Evolutionary conservation across 352 stramenopile species (phyloP), one percentile per base, ranked within the genome.

Genomic region (Stephanocyclus meneghinianus): DNA sequence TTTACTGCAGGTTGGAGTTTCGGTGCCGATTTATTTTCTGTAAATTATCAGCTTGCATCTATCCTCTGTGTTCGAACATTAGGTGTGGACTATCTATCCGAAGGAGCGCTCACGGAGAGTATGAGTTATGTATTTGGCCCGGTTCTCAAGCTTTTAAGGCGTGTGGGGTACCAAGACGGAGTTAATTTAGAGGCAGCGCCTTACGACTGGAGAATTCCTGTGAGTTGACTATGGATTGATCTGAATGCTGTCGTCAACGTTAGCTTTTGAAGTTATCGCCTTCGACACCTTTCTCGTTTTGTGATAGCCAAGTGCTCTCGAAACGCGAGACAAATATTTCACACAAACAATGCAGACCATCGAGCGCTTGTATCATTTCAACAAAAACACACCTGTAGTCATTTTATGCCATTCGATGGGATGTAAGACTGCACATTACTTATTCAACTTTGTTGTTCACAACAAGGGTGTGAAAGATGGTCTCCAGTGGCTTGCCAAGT

Each of bases 311-410:
- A 50, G 9, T 11, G 72, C 51, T 15, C 69, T 92, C 30, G 74
- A 92, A 84, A 61, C 51, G 18, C 68, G 84, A 45, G 82, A 91
- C 60, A 44, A 76, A 48, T 92, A 91, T 59, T 92, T 92, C 66
- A 85, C 87, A 3, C 47, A 75, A 9, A 91, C 87, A 11, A 76
- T 92, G 26, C 56, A 74, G 26, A 65, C 50, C 11, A 75, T 91
- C 44, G 83, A 90, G 68, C 30, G 64, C 3, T 63, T 92, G 60
- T 84, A 86, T 45, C 32, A 72, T 60, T 56, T 61, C 15, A 87
- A 79, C 5, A 53, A 76, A 15, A 42, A 67, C 1, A 83, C 65
- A 6, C 87, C 80, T n/a, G 82, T 91, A 10, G 66, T 88, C 7
- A 60, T 91, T 21, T 44, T 91, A 8, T 87, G 82, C n/a, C 82